These are phyloP conservation scores for Diaporthe aspalathi DNA, from an alignment of 2,329 filamentous ascomycete genomes.

Conservation along the genomic window DNA sequence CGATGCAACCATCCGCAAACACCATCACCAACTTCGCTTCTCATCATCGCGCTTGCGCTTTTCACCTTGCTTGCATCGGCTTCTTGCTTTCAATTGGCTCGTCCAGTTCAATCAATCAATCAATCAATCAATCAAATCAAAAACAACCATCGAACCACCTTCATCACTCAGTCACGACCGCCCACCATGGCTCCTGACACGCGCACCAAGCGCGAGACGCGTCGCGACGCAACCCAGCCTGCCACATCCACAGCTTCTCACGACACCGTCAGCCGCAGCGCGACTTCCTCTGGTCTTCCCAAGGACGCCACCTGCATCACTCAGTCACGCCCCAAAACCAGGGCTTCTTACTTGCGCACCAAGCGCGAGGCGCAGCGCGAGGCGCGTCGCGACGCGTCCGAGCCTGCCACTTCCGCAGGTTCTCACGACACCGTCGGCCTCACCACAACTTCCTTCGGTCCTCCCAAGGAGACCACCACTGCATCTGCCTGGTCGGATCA, in stretches of 20 bases:
- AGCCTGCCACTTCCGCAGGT: constrained; percentile 66
- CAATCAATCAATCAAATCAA: background rate
- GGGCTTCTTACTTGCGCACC: no score
- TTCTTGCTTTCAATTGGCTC: constrained; percentile 22
- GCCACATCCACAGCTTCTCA: constrained; percentile 69
- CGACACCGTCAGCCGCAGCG: constrained; percentile 61
- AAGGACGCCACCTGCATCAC: background rate
- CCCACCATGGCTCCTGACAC: constrained; percentile 25
- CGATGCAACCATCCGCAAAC: constrained; percentile 27
- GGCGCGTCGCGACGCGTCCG: constrained; percentile 54
- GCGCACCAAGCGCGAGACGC: constrained; percentile 57
- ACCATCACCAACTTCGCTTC: constrained; percentile 15
- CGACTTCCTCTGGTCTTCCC: constrained; percentile 16
- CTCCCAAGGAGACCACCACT: constrained; percentile 23
- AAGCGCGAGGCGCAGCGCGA: constrained; percentile 45
- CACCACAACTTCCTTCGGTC: constrained; percentile 18
- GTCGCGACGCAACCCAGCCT: constrained; percentile 52
- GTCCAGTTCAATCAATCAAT: constrained; percentile 14
- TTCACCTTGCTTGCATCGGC: constrained; percentile 15
- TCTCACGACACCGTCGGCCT: constrained; percentile 67
- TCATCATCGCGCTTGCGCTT: constrained; percentile 24
- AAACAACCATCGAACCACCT: no score
- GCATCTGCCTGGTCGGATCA: constrained; percentile 5
- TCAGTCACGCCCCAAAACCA: no score
- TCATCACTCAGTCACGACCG: background rate